A percentile compares a stretch with the other conserved stretches of the same genome.
phyloP scores from a whole-genome alignment of 2,329 filamentous ascomycete genomes.

The Myriosclerotinia curreyana region DNA sequence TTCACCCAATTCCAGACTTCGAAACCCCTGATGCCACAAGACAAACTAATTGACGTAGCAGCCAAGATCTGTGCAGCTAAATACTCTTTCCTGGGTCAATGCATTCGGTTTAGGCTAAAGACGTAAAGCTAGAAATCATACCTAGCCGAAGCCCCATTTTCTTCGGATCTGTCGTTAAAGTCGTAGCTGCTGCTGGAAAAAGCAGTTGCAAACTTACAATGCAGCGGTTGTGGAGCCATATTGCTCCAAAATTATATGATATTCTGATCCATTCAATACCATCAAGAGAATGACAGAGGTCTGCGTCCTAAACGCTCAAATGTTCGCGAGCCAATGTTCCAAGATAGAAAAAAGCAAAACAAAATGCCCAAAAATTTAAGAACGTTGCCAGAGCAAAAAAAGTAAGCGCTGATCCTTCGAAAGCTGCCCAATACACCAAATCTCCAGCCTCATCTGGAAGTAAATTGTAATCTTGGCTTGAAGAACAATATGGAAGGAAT shows the following conservation, averaged over 20 bases:
- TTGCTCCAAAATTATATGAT: not conserved
- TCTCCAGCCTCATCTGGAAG: not conserved
- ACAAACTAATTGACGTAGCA: not conserved
- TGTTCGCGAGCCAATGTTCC: not conserved
- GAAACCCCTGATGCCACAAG: not conserved
- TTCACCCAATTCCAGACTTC: not conserved
- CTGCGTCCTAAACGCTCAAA: not conserved
- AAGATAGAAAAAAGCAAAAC: not conserved
- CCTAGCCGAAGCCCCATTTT: not conserved
- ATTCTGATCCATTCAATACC: not conserved
- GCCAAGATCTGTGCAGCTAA: not conserved
- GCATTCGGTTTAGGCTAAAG: no score
- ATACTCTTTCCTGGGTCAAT: not conserved
- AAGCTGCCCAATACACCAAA: not conserved
- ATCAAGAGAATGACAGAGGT: not conserved
- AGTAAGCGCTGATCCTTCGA: not conserved
- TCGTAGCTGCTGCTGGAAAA: not conserved
- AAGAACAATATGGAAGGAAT: not conserved
- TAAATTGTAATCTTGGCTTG: not conserved
- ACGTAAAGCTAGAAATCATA: no score
- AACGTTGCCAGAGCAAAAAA: not conserved
- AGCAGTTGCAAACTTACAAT: not conserved
- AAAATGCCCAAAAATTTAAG: not conserved
- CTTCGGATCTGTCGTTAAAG: not conserved
- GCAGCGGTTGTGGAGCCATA: constrained; percentile 5